A percentile compares a stretch with the other conserved stretches of the same genome.
These are phyloP conservation scores for Marasmius oreades DNA, from an alignment of 1,284 basidiomycete genomes.

Conservation along the genomic window DNA sequence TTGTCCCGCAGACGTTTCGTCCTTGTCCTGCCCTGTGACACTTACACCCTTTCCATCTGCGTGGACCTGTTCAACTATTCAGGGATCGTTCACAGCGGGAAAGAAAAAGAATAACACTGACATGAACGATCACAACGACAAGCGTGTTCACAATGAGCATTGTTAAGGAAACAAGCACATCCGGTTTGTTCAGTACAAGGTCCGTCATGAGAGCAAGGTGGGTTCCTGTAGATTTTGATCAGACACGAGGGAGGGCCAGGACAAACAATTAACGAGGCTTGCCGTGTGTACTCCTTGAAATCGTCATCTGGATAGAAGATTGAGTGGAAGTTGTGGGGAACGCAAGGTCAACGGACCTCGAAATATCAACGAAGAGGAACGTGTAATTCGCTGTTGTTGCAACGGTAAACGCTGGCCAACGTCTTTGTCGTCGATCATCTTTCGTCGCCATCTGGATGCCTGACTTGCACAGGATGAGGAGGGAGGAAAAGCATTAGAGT, in stretches of 20 bases:
- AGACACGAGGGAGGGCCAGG: not conserved
- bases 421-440: constrained; percentile 14
- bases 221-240: constrained; percentile 23
- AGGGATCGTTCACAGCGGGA: constrained; percentile 4
- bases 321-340: not conserved
- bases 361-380: not conserved
- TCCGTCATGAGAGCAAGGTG: constrained; percentile 38
- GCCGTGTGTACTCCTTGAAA: constrained; percentile 24
- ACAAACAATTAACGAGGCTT: not conserved
- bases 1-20: constrained; percentile 21
- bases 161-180: constrained; percentile 33
- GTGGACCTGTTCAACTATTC: constrained; percentile 25
- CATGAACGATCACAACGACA: constrained; percentile 36
- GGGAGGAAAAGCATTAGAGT: not conserved
- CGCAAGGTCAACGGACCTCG: not conserved
- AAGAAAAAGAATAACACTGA: constrained; percentile 18
- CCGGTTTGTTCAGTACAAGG: constrained; percentile 27
- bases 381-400: not conserved
- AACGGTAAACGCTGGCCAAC: not conserved
- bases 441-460: constrained; percentile 23
- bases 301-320: constrained; percentile 23
- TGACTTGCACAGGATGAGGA: constrained; percentile 1
- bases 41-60: constrained; percentile 38
- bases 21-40: constrained; percentile 26
- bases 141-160: constrained; percentile 34